A percentile compares a stretch with the other conserved stretches of the same genome.
These are phyloP conservation scores for Clonostachys rosea DNA, from an alignment of 2,329 filamentous ascomycete species.

Conservation along the genomic window DNA sequence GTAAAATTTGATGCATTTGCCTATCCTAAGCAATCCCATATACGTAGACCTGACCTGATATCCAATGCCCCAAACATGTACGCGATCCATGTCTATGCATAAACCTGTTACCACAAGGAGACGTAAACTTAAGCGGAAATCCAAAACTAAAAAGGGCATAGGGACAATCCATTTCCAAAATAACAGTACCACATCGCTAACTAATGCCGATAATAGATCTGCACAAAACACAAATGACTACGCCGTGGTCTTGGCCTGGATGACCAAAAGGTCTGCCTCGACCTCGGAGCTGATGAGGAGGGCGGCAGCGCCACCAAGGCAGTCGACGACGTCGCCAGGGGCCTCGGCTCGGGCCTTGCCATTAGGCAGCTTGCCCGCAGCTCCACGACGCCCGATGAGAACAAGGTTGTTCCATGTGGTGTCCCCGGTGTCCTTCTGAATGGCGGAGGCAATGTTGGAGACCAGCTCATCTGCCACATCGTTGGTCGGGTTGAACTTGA, in stretches of 20 bases:
- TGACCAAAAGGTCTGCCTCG: slow-evolving; percentile 20
- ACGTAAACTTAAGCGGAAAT: too few relatives aligned
- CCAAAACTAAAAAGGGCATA: too few relatives aligned
- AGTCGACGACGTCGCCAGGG: slow-evolving; percentile 16
- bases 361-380: slow-evolving; percentile 11
- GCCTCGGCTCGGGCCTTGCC: slow-evolving; percentile 14
- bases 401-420: slow-evolving; percentile 15
- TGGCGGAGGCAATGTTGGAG: slow-evolving; percentile 5
- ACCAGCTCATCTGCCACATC: slow-evolving; percentile 3
- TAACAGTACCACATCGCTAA: too few relatives aligned
- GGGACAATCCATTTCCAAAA: too few relatives aligned
- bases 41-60: too few relatives aligned
- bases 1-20: too few relatives aligned
- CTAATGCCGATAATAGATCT: too few relatives aligned
- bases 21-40: too few relatives aligned
- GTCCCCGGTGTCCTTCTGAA: slow-evolving; percentile 10
- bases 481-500: slow-evolving; percentile 15
- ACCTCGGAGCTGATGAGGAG: slow-evolving; percentile 9
- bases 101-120: too few relatives aligned
- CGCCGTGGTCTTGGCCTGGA: slow-evolving; percentile 1
- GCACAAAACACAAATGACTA: too few relatives aligned
- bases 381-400: slow-evolving; percentile 14
- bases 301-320: slow-evolving; percentile 11
- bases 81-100: too few relatives aligned
- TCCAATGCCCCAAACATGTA: too few relatives aligned